Evolutionary conservation across 768 basidiomycete species (phyloP).

Genomic region (Dendrothele bispora): DNA sequence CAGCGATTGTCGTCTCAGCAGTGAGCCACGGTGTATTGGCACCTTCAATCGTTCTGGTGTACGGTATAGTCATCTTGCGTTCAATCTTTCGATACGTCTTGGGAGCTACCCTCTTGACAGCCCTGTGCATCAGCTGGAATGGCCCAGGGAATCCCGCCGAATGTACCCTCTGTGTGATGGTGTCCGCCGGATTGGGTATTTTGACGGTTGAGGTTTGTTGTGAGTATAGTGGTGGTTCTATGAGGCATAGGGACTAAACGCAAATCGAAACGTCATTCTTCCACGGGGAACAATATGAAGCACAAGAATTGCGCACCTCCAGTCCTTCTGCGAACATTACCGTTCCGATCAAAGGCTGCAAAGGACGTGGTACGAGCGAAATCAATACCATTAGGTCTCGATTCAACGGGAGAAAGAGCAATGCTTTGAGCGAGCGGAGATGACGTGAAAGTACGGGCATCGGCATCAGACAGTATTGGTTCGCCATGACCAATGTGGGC

Average conservation of each 20-base stretch:
- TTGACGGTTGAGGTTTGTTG: conserved; percentile 10
- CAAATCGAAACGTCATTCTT: not conserved
- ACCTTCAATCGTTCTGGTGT: conserved; percentile 42
- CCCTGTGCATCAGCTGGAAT: conserved; percentile 31
- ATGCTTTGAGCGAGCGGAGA: conserved; percentile 29
- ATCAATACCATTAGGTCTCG: conserved; percentile 2
- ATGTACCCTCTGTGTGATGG: conserved; percentile 35
- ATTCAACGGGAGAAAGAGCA: conserved; percentile 19
- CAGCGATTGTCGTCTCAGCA: conserved; percentile 38
- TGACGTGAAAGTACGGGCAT: conserved; percentile 29
- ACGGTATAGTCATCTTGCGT: conserved; percentile 52
- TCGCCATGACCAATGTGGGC: not conserved
- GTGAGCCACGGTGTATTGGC: conserved; percentile 34
- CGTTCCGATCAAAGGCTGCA: not conserved
- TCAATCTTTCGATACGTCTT: conserved; percentile 41
- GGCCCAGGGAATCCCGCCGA: conserved; percentile 53
- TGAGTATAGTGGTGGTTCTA: conserved; percentile 33
- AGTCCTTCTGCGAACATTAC: not conserved
- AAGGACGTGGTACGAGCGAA: conserved; percentile 3
- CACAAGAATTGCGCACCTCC: not conserved
- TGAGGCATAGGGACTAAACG: conserved; percentile 23
- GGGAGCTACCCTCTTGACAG: conserved; percentile 44
- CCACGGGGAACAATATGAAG: not conserved
- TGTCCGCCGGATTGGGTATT: conserved; percentile 13
- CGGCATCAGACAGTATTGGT: conserved; percentile 18